These are phyloP conservation scores for Domatiomyces globalis DNA, from an alignment of 2,329 filamentous ascomycete species.

Conservation along the genomic window DNA sequence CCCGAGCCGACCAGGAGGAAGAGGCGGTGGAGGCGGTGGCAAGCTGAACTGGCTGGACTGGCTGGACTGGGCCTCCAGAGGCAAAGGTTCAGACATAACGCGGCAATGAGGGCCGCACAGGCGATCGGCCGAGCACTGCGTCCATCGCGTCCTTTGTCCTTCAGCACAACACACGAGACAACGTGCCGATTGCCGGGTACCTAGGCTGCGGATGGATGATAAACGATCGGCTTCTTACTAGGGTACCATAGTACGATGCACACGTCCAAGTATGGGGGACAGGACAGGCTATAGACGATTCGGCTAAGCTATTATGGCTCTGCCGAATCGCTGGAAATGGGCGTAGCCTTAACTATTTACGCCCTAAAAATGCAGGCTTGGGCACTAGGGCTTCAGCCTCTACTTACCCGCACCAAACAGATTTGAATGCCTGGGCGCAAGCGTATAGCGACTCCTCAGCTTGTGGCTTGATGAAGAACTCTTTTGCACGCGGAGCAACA, in stretches of 20 bases:
- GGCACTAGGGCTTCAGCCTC: background rate
- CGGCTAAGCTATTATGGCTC: background rate
- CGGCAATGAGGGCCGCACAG: background rate
- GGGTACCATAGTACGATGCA: background rate
- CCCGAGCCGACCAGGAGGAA: slow-evolving; percentile 17
- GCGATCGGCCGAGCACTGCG: background rate
- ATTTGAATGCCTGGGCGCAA: background rate
- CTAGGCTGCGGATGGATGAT: too few species aligned
- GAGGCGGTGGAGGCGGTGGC: slow-evolving; percentile 21
- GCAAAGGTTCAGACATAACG: background rate
- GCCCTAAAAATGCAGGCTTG: background rate
- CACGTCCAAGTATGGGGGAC: background rate
- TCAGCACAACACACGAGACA: too few species aligned
- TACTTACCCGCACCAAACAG: background rate
- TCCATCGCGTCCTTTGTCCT: background rate
- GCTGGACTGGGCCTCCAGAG: slow-evolving; percentile 2
- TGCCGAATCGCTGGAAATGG: background rate
- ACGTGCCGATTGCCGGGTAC: too few species aligned
- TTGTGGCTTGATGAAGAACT: background rate
- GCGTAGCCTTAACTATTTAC: background rate
- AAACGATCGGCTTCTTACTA: too few species aligned
- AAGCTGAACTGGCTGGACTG: slow-evolving; percentile 7
- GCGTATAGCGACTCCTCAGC: background rate
- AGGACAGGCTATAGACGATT: background rate
- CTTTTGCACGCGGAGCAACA: background rate